Evolutionary conservation across 169 alveolate species (phyloP).

Genomic region (Cryptosporidium felis): DNA sequence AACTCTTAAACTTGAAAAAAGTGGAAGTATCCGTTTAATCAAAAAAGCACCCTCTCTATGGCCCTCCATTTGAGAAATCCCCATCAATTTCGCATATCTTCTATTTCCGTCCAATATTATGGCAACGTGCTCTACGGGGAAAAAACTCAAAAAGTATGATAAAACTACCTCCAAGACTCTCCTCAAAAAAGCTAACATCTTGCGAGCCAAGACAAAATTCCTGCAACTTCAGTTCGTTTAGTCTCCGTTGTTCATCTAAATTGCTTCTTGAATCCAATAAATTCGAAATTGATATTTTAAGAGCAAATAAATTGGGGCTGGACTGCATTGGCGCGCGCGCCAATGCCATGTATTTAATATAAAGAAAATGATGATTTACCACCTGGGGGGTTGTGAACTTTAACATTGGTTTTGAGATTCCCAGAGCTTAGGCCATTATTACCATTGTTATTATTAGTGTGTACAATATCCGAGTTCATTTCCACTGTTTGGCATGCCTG

Average conservation of each 20-base stretch:
- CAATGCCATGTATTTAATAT: neutral
- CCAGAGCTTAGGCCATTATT: neutral
- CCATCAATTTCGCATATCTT: constrained; percentile 82
- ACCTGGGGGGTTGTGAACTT: constrained; percentile 64
- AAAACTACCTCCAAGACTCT: neutral
- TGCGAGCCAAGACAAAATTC: too few relatives aligned
- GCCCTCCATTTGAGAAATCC: constrained; percentile 75
- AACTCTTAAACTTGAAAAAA: constrained; percentile 80
- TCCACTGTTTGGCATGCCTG: too few relatives aligned
- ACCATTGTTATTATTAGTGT: neutral
- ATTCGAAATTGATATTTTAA: too few relatives aligned
- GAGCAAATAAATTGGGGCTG: too few relatives aligned
- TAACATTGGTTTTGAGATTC: constrained; percentile 14
- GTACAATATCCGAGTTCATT: neutral
- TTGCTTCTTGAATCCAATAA: too few relatives aligned
- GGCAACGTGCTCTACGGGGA: constrained; percentile 78
- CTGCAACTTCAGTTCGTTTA: too few relatives aligned
- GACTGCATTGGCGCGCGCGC: constrained; percentile 50
- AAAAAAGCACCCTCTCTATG: constrained; percentile 77
- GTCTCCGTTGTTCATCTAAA: too few relatives aligned
- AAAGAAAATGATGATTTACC: constrained; percentile 54
- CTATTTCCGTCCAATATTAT: constrained; percentile 92
- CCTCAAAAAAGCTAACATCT: neutral
- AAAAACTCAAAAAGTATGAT: neutral
- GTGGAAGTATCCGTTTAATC: constrained; percentile 76